Conservation (phyloP, 306 rosid genomes). For the Calophaca sinica region DNA sequence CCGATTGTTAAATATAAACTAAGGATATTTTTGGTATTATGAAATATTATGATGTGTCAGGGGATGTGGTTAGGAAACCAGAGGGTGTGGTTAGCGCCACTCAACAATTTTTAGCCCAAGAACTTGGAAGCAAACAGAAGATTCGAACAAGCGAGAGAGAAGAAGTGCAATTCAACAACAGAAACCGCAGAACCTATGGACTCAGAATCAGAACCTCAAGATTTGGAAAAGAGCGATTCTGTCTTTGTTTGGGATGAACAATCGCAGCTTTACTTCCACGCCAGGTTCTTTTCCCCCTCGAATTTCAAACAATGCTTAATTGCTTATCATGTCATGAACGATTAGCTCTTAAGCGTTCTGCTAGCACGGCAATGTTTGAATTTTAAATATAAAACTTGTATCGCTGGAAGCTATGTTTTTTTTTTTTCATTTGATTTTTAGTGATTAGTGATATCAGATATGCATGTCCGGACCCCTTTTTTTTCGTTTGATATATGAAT, state of each 20-base stretch:
- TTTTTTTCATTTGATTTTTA: background rate
- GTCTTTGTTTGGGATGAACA: slow-evolving; percentile 79
- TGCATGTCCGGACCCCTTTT: background rate
- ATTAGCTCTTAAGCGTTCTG: slow-evolving; percentile 7
- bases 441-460: background rate
- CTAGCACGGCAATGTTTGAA: background rate
- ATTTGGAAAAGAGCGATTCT: slow-evolving; percentile 50
- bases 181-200: slow-evolving; percentile 40
- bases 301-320: background rate
- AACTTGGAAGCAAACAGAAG: background rate
- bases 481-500: slow-evolving; percentile 2
- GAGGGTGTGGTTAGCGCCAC: too few relatives aligned
- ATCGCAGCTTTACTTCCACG: slow-evolving; percentile 79
- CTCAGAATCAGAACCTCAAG: slow-evolving; percentile 42
- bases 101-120: too few relatives aligned
- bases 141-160: background rate
- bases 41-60: too few relatives aligned
- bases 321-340: background rate
- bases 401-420: background rate
- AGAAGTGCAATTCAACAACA: slow-evolving; percentile 8
- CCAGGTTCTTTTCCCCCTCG: slow-evolving; percentile 56
- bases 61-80: too few relatives aligned
- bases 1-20: too few relatives aligned
- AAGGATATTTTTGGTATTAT: too few relatives aligned
- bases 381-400: background rate